Conservation (phyloP, 139 green algal genomes). For the Pseudopediastrum boryanum region DNA sequence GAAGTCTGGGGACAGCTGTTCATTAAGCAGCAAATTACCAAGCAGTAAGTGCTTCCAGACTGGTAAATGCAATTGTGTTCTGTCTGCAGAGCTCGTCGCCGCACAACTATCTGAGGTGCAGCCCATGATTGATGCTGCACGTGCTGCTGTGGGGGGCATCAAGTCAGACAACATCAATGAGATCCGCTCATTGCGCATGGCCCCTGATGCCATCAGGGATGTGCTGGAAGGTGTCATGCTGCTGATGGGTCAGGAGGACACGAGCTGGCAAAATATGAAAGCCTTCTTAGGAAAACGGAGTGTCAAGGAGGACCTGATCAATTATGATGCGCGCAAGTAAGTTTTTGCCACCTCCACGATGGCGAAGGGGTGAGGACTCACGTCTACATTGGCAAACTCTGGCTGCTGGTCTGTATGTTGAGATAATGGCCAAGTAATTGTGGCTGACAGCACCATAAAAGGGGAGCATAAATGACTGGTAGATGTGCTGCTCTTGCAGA, state of each 20-base stretch:
- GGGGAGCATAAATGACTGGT: too few relatives aligned
- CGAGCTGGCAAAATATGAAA: slow-evolving; percentile 86
- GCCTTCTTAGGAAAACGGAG: slow-evolving; percentile 72
- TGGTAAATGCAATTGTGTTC: too few relatives aligned
- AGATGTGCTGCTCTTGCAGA: too few relatives aligned
- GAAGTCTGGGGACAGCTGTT: too few relatives aligned
- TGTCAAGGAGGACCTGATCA: slow-evolving; percentile 79
- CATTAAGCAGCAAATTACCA: too few relatives aligned
- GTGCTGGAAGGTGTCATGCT: slow-evolving; percentile 84
- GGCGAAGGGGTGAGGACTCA: too few relatives aligned
- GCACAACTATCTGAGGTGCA: slow-evolving; percentile 75
- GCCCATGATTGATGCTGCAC: slow-evolving; percentile 78
- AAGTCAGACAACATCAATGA: slow-evolving; percentile 87
- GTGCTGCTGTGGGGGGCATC: slow-evolving; percentile 78
- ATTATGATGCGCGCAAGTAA: slow-evolving; percentile 77
- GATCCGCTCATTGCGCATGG: slow-evolving; percentile 54
- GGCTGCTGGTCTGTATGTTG: too few relatives aligned
- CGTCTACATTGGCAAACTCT: too few relatives aligned
- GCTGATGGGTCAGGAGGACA: slow-evolving; percentile 80
- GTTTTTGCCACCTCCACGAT: slow-evolving; percentile 9
- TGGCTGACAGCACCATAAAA: too few relatives aligned
- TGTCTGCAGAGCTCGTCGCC: slow-evolving; percentile 56
- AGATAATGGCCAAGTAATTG: too few relatives aligned
- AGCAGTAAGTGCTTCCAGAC: too few relatives aligned
- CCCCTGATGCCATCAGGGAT: slow-evolving; percentile 66